Evolutionary conservation across 805 yeast species (phyloP).

Genomic region (Saturnispora dispora): DNA sequence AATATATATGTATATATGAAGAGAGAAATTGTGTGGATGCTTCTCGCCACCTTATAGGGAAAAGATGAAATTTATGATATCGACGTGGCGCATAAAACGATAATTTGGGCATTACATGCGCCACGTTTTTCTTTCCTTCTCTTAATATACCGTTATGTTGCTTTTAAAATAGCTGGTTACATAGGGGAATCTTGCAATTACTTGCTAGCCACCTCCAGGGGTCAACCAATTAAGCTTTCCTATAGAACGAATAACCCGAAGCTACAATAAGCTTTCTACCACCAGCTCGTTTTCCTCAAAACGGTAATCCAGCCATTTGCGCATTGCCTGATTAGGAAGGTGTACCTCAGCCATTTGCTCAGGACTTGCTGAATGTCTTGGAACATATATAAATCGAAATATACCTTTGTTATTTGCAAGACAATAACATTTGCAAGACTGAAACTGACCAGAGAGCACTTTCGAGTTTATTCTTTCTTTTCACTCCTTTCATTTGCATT

Average conservation of each 20-base stretch:
- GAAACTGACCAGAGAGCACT: neutral
- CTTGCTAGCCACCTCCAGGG: neutral
- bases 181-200: neutral
- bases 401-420: neutral
- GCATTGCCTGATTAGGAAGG: constrained; percentile 8
- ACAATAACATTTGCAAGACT: neutral
- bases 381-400: neutral
- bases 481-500: neutral
- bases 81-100: neutral
- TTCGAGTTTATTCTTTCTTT: neutral
- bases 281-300: neutral
- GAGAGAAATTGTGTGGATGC: neutral
- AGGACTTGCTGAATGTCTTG: neutral
- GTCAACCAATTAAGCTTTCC: neutral
- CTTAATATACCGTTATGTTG: neutral
- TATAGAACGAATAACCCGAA: neutral
- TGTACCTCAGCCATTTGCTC: constrained; percentile 7
- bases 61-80: neutral
- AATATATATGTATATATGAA: neutral
- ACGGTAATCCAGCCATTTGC: neutral
- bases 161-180: neutral
- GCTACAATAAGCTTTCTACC: neutral
- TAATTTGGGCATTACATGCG: neutral
- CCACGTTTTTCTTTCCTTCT: neutral
- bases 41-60: neutral